These are phyloP conservation scores for Elsinoe australis DNA, from an alignment of 2,329 filamentous ascomycete species.

Conservation along the genomic window DNA sequence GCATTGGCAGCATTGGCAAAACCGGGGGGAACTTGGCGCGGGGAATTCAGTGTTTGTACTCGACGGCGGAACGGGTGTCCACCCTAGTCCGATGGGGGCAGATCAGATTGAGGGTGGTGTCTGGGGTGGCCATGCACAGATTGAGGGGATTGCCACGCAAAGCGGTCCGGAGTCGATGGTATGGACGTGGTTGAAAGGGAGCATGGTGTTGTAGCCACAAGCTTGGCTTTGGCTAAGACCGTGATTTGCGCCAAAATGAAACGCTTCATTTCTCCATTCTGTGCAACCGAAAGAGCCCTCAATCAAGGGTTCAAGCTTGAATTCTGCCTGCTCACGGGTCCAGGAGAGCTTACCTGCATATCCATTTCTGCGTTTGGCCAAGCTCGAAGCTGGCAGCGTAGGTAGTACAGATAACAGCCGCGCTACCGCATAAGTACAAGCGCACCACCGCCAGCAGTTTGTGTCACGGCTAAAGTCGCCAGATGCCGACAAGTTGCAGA, in stretches of 20 bases:
- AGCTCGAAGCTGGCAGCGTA: too few relatives aligned
- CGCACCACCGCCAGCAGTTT: too few relatives aligned
- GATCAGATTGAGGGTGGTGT: not conserved
- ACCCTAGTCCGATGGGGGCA: too few relatives aligned
- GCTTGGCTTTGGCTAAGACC: constrained; percentile 6
- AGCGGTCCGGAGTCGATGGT: too few relatives aligned
- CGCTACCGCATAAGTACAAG: not conserved
- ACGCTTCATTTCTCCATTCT: constrained; percentile 12
- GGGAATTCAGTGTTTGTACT: not conserved
- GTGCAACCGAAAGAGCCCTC: not conserved
- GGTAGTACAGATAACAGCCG: too few relatives aligned
- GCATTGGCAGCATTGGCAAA: constrained; percentile 9
- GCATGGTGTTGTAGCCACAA: not conserved
- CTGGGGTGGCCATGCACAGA: not conserved
- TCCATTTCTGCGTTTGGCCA: too few relatives aligned
- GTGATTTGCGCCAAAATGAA: not conserved
- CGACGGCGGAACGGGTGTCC: not conserved
- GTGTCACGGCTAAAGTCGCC: constrained; percentile 8
- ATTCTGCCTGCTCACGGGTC: not conserved
- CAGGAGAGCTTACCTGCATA: too few relatives aligned
- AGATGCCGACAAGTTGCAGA: not conserved
- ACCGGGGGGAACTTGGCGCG: constrained; percentile 11
- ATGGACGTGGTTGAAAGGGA: too few relatives aligned
- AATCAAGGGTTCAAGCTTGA: constrained; percentile 11
- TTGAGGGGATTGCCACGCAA: not conserved